Conservation (phyloP, 768 basidiomycete genomes). For the Lactarius indigo region DNA sequence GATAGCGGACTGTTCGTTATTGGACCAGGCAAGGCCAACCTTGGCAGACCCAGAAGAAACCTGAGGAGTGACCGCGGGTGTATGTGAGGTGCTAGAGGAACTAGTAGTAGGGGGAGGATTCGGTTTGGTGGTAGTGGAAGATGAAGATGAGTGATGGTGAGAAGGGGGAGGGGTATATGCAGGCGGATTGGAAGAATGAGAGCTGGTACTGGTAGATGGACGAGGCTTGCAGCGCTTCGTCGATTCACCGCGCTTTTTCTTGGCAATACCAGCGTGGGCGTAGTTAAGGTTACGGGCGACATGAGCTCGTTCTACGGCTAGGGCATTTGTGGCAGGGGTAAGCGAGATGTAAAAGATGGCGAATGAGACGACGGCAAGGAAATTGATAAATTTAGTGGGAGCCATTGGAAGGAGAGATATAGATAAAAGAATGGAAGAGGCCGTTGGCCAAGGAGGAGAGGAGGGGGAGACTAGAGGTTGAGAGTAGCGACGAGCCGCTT, state of each 20-base stretch:
- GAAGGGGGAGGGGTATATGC: slow-evolving; percentile 24
- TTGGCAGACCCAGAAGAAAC: slow-evolving; percentile 35
- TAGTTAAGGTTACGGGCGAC: slow-evolving; percentile 44
- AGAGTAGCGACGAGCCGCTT: neutral
- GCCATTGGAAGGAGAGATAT: slow-evolving; percentile 38
- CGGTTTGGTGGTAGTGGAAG: neutral
- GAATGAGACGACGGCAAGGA: slow-evolving; percentile 57
- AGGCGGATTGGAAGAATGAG: slow-evolving; percentile 5
- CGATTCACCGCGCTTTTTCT: slow-evolving; percentile 44
- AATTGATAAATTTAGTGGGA: slow-evolving; percentile 48
- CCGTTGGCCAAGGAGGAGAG: neutral
- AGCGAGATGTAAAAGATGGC: slow-evolving; percentile 53
- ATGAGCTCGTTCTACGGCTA: slow-evolving; percentile 40
- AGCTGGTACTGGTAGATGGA: slow-evolving; percentile 28
- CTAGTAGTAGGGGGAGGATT: slow-evolving; percentile 27
- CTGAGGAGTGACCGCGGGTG: slow-evolving; percentile 7
- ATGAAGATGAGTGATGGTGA: slow-evolving; percentile 22
- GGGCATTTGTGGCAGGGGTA: slow-evolving; percentile 48
- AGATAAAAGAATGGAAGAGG: slow-evolving; percentile 10
- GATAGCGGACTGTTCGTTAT: slow-evolving; percentile 45
- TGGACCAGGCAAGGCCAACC: slow-evolving; percentile 66
- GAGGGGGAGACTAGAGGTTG: neutral
- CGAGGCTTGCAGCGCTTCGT: slow-evolving; percentile 57
- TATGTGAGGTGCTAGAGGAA: slow-evolving; percentile 26
- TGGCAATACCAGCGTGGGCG: slow-evolving; percentile 45